Percentiles rank a stretch among this genome's conserved stretches.
phyloP scores from a whole-genome alignment of 1,139 yeast genomes.

The Protomyces pachydermus region DNA sequence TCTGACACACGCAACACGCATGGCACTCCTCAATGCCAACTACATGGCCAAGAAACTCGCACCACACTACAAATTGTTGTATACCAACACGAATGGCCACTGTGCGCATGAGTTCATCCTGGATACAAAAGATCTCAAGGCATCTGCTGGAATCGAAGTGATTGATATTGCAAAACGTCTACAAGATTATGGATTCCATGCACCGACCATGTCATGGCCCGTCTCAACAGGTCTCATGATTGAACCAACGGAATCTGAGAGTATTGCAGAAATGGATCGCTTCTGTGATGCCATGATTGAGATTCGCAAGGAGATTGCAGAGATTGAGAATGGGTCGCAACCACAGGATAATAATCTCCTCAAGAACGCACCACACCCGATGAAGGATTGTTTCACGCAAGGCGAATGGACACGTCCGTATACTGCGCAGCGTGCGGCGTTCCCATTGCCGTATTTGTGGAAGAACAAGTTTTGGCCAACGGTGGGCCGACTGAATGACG shows the following conservation, averaged over 20 bases:
- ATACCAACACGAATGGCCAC: constrained; percentile 62
- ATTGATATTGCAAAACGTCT: constrained; percentile 94
- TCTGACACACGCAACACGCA: constrained; percentile 73
- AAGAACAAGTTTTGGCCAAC: constrained; percentile 90
- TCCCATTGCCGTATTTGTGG: constrained; percentile 70
- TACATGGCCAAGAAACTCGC: constrained; percentile 80
- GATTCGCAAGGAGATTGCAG: constrained; percentile 75
- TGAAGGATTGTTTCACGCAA: constrained; percentile 63
- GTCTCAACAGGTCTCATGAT: constrained; percentile 96
- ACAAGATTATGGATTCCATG: constrained; percentile 97
- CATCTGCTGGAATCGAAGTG: constrained; percentile 73
- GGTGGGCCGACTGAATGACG: constrained; percentile 85
- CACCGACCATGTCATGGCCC: constrained; percentile 98
- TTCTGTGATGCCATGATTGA: constrained; percentile 82
- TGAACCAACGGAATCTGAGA: constrained; percentile 96
- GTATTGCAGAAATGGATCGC: constrained; percentile 79
- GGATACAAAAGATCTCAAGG: constrained; percentile 81
- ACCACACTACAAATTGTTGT: constrained; percentile 68
- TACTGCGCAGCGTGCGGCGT: constrained; percentile 89
- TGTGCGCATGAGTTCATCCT: constrained; percentile 97
- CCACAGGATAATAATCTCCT: constrained; percentile 59
- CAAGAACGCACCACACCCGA: constrained; percentile 89
- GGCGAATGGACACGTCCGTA: constrained; percentile 84
- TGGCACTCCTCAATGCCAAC: constrained; percentile 92
- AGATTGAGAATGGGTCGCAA: constrained; percentile 61